Evolutionary conservation across 2,329 filamentous ascomycete species (phyloP).

Genomic region (Trichophyton mentagrophytes): DNA sequence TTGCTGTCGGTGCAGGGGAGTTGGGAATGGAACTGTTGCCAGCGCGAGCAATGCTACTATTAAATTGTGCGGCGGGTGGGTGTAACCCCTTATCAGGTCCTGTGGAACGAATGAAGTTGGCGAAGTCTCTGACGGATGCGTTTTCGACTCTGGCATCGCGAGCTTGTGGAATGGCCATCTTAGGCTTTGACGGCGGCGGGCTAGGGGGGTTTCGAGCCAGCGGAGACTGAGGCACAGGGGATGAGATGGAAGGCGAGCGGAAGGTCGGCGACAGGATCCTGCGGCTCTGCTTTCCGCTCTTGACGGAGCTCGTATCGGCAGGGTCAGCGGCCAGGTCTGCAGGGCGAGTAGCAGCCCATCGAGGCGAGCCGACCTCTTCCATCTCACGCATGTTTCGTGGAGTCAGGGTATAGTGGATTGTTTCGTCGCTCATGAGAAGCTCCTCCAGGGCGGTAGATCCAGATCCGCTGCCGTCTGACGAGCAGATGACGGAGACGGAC

Average conservation of each 20-base stretch:
- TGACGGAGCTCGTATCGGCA: slow-evolving; percentile 10
- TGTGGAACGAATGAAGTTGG: slow-evolving; percentile 78
- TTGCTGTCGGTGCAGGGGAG: not conserved
- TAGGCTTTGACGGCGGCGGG: slow-evolving; percentile 4
- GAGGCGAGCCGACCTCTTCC: slow-evolving; percentile 35
- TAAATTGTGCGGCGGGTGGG: not conserved
- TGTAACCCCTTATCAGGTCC: slow-evolving; percentile 41
- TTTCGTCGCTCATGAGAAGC: slow-evolving; percentile 68
- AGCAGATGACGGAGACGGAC: not conserved
- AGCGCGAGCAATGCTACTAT: not conserved
- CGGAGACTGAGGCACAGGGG: not conserved
- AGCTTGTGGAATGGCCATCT: slow-evolving; percentile 31
- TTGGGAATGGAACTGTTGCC: not conserved
- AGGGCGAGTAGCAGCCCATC: slow-evolving; percentile 22
- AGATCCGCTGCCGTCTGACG: slow-evolving; percentile 22
- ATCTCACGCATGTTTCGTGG: slow-evolving; percentile 67
- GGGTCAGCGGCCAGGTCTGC: slow-evolving; percentile 24
- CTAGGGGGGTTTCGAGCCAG: not conserved
- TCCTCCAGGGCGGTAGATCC: slow-evolving; percentile 62
- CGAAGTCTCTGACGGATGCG: slow-evolving; percentile 69
- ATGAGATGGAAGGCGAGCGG: not conserved
- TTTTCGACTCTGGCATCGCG: slow-evolving; percentile 60
- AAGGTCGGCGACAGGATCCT: not conserved
- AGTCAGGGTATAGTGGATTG: slow-evolving; percentile 69
- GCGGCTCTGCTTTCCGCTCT: not conserved